phyloP scores from a whole-genome alignment of 108 stramenopile species.

The Nitzschia sp. region DNA sequence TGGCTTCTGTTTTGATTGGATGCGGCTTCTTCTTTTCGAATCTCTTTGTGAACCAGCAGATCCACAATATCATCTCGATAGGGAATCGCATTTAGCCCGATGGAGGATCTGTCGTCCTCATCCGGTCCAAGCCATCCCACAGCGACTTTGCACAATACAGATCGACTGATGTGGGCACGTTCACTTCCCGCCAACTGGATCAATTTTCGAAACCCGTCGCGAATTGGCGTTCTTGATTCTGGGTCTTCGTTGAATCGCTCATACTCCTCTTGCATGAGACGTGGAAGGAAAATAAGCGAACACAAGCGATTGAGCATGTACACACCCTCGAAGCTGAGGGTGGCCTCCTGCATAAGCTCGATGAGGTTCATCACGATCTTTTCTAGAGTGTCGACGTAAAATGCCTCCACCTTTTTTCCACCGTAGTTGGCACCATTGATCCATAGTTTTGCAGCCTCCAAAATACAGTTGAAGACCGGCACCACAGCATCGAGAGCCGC shows the following conservation, averaged over 20 bases:
- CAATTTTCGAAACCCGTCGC: slow-evolving; percentile 62
- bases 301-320: slow-evolving; percentile 82
- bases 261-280: slow-evolving; percentile 61
- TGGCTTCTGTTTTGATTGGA: slow-evolving; percentile 39
- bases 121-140: slow-evolving; percentile 67
- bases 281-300: slow-evolving; percentile 58
- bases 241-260: slow-evolving; percentile 27
- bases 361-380: slow-evolving; percentile 58
- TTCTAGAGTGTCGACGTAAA: slow-evolving; percentile 26
- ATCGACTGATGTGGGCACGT: slow-evolving; percentile 58
- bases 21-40: slow-evolving; percentile 54
- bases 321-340: slow-evolving; percentile 33
- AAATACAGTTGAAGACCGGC: slow-evolving; percentile 61
- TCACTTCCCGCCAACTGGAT: slow-evolving; percentile 54
- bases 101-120: slow-evolving; percentile 9
- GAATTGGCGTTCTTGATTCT: slow-evolving; percentile 48
- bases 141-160: slow-evolving; percentile 54
- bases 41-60: slow-evolving; percentile 80
- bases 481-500: slow-evolving; percentile 63
- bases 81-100: slow-evolving; percentile 70
- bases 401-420: slow-evolving; percentile 12
- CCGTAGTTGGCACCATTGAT: slow-evolving; percentile 18
- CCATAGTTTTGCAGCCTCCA: slow-evolving; percentile 24
- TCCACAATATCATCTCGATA: slow-evolving; percentile 68
- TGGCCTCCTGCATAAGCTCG: slow-evolving; percentile 49